Evolutionary conservation across 306 rosid genomes (phyloP).

Genomic region (Vicia sativa): DNA sequence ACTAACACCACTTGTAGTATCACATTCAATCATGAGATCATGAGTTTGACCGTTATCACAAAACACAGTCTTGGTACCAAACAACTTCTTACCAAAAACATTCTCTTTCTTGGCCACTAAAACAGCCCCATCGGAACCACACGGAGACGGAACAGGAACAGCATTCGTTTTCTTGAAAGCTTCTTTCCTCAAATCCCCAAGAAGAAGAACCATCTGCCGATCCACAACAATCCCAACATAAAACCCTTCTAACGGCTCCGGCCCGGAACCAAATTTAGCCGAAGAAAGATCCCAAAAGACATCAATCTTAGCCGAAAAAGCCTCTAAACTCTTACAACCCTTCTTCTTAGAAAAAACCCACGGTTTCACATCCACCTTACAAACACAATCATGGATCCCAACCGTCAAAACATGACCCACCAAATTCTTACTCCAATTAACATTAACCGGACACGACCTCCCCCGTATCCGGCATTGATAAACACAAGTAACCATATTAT

Average conservation of each 20-base stretch:
- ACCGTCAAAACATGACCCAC: slow-evolving; percentile 89
- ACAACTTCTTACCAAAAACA: slow-evolving; percentile 78
- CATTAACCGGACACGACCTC: slow-evolving; percentile 69
- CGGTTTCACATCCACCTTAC: slow-evolving; percentile 94
- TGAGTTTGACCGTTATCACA: slow-evolving; percentile 77
- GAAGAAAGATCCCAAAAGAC: slow-evolving; percentile 90
- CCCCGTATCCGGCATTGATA: slow-evolving; percentile 84
- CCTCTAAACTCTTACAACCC: slow-evolving; percentile 88
- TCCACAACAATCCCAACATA: slow-evolving; percentile 77
- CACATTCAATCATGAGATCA: slow-evolving; percentile 90
- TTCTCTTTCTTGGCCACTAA: slow-evolving; percentile 84
- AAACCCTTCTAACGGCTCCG: slow-evolving; percentile 81
- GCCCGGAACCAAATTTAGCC: slow-evolving; percentile 85
- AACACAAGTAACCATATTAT: slow-evolving; percentile 76
- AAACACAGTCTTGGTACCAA: slow-evolving; percentile 72
- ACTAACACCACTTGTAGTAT: slow-evolving; percentile 53
- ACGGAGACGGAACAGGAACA: slow-evolving; percentile 52
- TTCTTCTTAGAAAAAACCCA: slow-evolving; percentile 91
- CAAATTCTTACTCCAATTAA: slow-evolving; percentile 86
- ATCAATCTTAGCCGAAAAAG: slow-evolving; percentile 71
- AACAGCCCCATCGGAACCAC: slow-evolving; percentile 48
- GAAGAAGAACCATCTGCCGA: slow-evolving; percentile 83
- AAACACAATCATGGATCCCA: slow-evolving; percentile 85
- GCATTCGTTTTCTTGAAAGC: slow-evolving; percentile 86
- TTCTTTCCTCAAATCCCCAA: slow-evolving; percentile 91